Evolutionary conservation across 2,329 filamentous ascomycete species (phyloP), one percentile per base, ranked within the genome.

Genomic region (Neoarthrinium moseri): DNA sequence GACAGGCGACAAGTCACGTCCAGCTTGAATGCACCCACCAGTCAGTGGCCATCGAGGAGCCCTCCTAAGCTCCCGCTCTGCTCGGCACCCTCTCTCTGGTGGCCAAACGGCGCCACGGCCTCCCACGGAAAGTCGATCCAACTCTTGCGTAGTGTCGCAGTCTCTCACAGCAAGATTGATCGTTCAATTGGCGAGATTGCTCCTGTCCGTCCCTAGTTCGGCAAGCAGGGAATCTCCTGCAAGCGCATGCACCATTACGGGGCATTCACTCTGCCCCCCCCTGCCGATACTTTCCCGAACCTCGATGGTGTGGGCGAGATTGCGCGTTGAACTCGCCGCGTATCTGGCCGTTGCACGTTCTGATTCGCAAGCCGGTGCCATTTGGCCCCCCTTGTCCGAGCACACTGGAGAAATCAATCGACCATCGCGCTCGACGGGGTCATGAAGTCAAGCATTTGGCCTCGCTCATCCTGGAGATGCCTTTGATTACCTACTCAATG

Each of bases 141-240:
- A 35, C 32, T 36, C 37, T n/a, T 44, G 21, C 32, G 41, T 24
- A 27, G n/a, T 41, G 26, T 30, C 23, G 30, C 22, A 52, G 47
- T 54, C 44, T 52, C 51, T 56, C 54, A 53, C 55, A 52, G 55
- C 51, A 54, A 43, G 51, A 39, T 44, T 41, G 24, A 40, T 36
- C 41, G 21, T 44, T 35, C 47, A 46, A 51, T 58, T 58, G 56
- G 56, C 56, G 56, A 59, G 51, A 59, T 58, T 59, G 51, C 50
- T 53, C 50, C 50, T 23, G 49, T 40, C 35, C 50, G 40, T 43
- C 18, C 49, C 47, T 44, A 52, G 53, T 52, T 51, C 46, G 51
- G 54, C 43, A 55, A 55, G 46, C 47, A 46, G 18, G 43, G 38
- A 24, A 35, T 17, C 30, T 23, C 30, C 35, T 44, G 32, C 41